Conservation (phyloP, 306 rosid species). For the Cicer yamashitae region DNA sequence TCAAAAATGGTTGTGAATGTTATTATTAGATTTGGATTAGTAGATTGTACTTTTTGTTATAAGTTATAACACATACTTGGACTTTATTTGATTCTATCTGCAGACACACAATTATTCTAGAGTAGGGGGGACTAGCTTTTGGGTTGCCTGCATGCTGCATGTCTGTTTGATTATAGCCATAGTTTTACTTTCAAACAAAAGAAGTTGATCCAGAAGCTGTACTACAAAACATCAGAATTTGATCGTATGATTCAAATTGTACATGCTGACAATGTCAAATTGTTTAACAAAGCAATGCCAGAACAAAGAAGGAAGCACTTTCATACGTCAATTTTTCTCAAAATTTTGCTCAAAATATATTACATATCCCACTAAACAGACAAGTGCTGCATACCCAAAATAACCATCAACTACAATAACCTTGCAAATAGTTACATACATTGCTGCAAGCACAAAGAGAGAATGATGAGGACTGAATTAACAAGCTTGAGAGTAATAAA, state of each 20-base stretch:
- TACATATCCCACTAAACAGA: constrained; percentile 49
- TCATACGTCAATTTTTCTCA: constrained; percentile 50
- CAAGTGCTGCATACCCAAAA: constrained; percentile 57
- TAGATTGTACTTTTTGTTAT: no score
- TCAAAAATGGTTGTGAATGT: no score
- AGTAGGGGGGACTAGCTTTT: no score
- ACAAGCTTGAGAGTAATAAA: constrained; percentile 62
- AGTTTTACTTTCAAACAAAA: no score
- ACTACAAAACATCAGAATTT: constrained; percentile 9
- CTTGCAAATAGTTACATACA: constrained; percentile 66
- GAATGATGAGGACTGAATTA: constrained; percentile 58
- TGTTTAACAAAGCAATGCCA: constrained; percentile 57
- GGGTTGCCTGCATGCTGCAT: no score
- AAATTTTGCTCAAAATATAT: constrained; percentile 52
- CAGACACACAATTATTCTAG: no score
- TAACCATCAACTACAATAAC: constrained; percentile 57
- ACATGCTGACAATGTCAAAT: not conserved
- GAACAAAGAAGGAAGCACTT: constrained; percentile 45
- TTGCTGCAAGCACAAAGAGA: constrained; percentile 61
- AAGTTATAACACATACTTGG: no score
- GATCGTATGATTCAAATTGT: not conserved
- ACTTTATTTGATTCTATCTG: no score
- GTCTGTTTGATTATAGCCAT: no score
- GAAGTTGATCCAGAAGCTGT: no score
- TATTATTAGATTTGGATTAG: no score